phyloP scores from a whole-genome alignment of 1,139 yeast species.

The Barnettozyma hawaiiensis region DNA sequence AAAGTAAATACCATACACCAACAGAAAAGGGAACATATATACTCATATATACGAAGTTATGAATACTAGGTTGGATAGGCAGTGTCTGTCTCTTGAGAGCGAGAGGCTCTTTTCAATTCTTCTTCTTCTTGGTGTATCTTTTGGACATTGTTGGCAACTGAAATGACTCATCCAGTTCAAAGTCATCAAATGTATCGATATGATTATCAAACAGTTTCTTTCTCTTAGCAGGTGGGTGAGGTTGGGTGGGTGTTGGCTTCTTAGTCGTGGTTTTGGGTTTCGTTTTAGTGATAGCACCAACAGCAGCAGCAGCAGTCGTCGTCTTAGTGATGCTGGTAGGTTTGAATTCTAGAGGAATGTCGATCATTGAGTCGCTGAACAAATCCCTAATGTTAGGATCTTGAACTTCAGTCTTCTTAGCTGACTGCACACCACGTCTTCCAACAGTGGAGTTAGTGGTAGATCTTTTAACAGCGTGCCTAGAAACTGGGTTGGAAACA shows the following conservation, averaged over 20 bases:
- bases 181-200: slow-evolving; percentile 11
- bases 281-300: neutral
- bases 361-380: slow-evolving; percentile 2
- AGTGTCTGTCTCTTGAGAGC: no score
- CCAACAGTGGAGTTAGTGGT: neutral
- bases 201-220: slow-evolving; percentile 14
- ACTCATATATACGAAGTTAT: slow-evolving; percentile 3
- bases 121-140: slow-evolving; percentile 23
- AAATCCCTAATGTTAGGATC: neutral
- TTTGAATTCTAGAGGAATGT: slow-evolving; percentile 5
- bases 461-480: neutral
- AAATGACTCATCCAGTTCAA: slow-evolving; percentile 16
- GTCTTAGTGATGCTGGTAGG: neutral
- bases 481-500: neutral
- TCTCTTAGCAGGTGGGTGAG: slow-evolving; percentile 1
- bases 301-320: no score
- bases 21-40: neutral
- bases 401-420: neutral
- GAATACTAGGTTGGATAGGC: no score
- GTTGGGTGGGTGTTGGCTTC: neutral
- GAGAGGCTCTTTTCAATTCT: neutral
- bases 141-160: slow-evolving; percentile 17
- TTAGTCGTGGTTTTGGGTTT: neutral
- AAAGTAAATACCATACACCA: no score
- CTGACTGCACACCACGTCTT: neutral